Percentiles rank a stretch among this genome's conserved stretches.
phyloP scores from a whole-genome alignment of 2,329 filamentous ascomycete genomes.

The Aquanectria penicillioides region DNA sequence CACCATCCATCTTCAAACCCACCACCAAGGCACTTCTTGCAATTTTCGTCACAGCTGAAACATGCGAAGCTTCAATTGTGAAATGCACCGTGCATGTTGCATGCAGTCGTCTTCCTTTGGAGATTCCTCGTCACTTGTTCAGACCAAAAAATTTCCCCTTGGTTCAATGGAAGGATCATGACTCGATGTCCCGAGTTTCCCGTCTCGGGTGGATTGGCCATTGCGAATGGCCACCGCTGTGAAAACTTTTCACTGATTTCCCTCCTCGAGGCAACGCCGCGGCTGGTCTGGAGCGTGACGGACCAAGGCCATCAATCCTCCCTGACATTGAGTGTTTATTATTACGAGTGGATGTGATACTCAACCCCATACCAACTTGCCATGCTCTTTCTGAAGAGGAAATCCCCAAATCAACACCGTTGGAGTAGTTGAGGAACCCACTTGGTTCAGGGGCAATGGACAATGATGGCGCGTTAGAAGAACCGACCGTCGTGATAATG shows the following conservation, averaged over 20 bases:
- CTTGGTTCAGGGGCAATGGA: slow-evolving; percentile 2
- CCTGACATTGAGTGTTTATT: slow-evolving; percentile 18
- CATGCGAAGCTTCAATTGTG: not conserved
- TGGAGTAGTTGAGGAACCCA: slow-evolving; percentile 16
- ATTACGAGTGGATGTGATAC: slow-evolving; percentile 8
- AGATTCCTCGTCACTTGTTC: not conserved
- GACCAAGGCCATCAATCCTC: slow-evolving; percentile 8
- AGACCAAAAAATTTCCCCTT: not conserved
- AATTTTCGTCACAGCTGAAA: slow-evolving; percentile 3
- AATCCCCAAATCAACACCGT: slow-evolving; percentile 9
- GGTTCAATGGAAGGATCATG: not conserved
- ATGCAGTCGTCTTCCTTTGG: not conserved
- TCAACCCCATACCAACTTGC: slow-evolving; percentile 29
- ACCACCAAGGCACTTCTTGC: not conserved
- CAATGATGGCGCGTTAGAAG: slow-evolving; percentile 21
- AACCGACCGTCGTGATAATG: slow-evolving; percentile 11
- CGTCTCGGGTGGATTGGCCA: not conserved
- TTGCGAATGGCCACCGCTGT: not conserved
- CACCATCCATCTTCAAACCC: not conserved
- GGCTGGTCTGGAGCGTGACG: no score
- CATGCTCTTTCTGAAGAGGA: slow-evolving; percentile 22
- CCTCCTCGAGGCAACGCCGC: not conserved
- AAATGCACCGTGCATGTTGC: not conserved
- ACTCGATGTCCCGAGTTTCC: not conserved
- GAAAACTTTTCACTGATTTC: slow-evolving; percentile 11